Conservation (phyloP, 805 yeast species). For the Kluyveromyces aestuarii region DNA sequence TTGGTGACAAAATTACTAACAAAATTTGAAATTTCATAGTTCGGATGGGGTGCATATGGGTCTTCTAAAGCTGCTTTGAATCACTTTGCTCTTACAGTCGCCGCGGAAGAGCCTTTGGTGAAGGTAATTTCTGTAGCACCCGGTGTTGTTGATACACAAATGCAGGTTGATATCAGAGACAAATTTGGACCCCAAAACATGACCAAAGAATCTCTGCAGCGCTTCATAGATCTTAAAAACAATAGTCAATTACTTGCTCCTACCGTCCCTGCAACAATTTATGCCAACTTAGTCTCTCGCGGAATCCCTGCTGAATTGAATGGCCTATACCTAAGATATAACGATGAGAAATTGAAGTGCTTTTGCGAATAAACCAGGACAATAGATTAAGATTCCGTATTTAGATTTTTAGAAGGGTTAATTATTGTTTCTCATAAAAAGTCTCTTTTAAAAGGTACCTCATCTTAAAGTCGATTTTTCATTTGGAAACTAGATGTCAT, state of each 20-base stretch:
- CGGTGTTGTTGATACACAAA: conserved; percentile 85
- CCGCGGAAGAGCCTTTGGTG: conserved; percentile 50
- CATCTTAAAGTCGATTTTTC: no score
- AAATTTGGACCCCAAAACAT: conserved; percentile 46
- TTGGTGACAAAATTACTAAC: conserved; percentile 1
- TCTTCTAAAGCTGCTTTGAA: conserved; percentile 87
- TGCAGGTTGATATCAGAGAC: conserved; percentile 78
- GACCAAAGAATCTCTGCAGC: conserved; percentile 47
- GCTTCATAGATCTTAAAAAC: conserved; percentile 56
- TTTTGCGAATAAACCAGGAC: background rate
- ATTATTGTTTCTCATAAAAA: no score
- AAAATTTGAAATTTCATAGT: conserved; percentile 14
- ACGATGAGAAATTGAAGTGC: conserved; percentile 29
- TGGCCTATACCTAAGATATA: conserved; percentile 62
- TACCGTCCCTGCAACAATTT: conserved; percentile 60
- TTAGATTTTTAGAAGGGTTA: no score
- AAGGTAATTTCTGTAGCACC: conserved; percentile 72
- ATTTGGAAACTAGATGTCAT: no score
- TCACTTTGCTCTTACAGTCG: conserved; percentile 58
- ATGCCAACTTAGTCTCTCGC: conserved; percentile 52
- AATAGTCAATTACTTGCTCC: conserved; percentile 56
- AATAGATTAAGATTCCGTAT: no score
- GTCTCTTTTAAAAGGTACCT: no score
- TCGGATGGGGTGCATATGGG: conserved; percentile 90
- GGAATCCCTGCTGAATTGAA: conserved; percentile 50